Conservation (phyloP, 2,329 filamentous ascomycete genomes). For the Exophiala sideris region DNA sequence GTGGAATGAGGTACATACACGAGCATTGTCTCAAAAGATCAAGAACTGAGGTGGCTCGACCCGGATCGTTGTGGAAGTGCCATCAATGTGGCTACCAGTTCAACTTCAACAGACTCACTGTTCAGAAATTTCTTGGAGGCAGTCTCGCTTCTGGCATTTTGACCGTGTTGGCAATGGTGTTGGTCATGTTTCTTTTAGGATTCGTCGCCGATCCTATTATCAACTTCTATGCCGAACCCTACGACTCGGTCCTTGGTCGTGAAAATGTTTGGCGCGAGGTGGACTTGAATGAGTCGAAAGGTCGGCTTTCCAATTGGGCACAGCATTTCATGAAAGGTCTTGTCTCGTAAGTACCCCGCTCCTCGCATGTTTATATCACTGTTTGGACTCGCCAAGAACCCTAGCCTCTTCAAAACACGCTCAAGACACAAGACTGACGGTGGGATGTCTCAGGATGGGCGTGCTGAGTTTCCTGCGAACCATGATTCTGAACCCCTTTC, state of each 20-base stretch:
- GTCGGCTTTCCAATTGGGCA: slow-evolving; percentile 59
- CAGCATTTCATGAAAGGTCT: slow-evolving; percentile 87
- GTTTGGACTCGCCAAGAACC: too few species aligned
- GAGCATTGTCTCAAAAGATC: slow-evolving; percentile 82
- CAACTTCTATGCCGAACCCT: slow-evolving; percentile 78
- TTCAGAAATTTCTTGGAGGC: slow-evolving; percentile 56
- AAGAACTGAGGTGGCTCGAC: slow-evolving; percentile 66
- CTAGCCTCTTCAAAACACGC: too few species aligned
- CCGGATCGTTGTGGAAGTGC: slow-evolving; percentile 28
- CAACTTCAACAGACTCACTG: slow-evolving; percentile 27
- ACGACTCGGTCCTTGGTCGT: slow-evolving; percentile 51
- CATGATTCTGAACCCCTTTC: slow-evolving; percentile 67
- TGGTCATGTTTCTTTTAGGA: slow-evolving; percentile 75
- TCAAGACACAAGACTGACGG: too few species aligned
- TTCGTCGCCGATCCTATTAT: slow-evolving; percentile 93
- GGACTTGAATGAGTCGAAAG: slow-evolving; percentile 13
- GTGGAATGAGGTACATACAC: slow-evolving; percentile 89
- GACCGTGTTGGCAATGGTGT: slow-evolving; percentile 67
- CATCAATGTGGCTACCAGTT: slow-evolving; percentile 27
- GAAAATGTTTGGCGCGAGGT: slow-evolving; percentile 36
- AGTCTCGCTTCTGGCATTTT: slow-evolving; percentile 64
- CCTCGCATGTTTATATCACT: too few species aligned
- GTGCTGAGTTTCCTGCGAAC: slow-evolving; percentile 81
- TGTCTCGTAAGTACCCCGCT: slow-evolving; percentile 52
- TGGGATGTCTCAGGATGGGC: slow-evolving; percentile 52